Percentiles rank a stretch among this genome's conserved stretches.
phyloP scores from a whole-genome alignment of 2,329 filamentous ascomycete genomes.

The Capronia epimyces region DNA sequence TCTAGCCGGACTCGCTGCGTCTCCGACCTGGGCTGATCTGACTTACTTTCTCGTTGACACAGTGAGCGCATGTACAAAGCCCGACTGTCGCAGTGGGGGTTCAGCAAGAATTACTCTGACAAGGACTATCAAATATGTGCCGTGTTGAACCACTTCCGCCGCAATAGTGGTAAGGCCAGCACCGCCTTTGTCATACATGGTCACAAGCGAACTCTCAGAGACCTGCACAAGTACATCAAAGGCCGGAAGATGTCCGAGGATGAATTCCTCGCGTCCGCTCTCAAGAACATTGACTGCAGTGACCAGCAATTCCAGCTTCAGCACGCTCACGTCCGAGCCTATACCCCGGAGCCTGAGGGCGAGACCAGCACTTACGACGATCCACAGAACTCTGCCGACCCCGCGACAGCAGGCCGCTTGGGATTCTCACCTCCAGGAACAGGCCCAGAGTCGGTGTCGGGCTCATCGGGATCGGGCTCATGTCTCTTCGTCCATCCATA shows the following conservation, averaged over 20 bases:
- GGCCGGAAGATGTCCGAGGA: slow-evolving; percentile 28
- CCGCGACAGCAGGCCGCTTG: neutral
- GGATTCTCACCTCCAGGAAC: neutral
- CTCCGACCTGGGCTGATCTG: neutral
- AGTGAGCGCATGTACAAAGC: slow-evolving; percentile 27
- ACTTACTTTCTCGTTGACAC: neutral
- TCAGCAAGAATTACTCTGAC: slow-evolving; percentile 29
- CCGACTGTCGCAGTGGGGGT: slow-evolving; percentile 27
- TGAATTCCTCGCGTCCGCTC: slow-evolving; percentile 25
- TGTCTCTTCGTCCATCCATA: slow-evolving; percentile 8
- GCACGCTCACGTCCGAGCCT: slow-evolving; percentile 25
- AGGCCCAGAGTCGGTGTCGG: neutral
- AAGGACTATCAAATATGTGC: slow-evolving; percentile 29
- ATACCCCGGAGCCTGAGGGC: slow-evolving; percentile 23
- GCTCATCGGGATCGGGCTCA: slow-evolving; percentile 6
- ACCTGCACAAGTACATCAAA: slow-evolving; percentile 29
- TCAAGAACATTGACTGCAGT: slow-evolving; percentile 15
- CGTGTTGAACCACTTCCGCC: slow-evolving; percentile 23
- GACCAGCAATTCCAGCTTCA: slow-evolving; percentile 15
- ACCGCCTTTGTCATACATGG: slow-evolving; percentile 28
- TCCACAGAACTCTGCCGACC: neutral
- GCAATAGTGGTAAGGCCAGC: slow-evolving; percentile 22
- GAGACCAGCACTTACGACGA: slow-evolving; percentile 12
- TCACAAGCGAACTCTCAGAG: slow-evolving; percentile 25
- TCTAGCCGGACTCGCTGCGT: neutral